Percentiles rank a stretch among this genome's conserved stretches.
Conservation (phyloP, 352 stramenopile genomes). For the Aphanomyces euteiches region DNA sequence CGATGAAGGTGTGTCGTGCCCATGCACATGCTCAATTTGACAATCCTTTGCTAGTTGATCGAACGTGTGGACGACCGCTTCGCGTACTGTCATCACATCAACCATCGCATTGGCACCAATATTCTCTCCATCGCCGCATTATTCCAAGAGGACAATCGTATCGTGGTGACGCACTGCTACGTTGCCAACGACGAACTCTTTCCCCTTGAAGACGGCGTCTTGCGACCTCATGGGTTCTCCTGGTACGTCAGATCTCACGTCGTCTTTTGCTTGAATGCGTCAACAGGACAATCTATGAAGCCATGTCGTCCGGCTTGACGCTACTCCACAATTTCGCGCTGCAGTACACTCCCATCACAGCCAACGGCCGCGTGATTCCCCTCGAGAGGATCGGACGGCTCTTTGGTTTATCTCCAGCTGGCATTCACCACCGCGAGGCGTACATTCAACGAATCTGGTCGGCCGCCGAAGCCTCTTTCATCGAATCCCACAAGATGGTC, state of each 20-base stretch:
- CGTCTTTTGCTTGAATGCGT: background rate
- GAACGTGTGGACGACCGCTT: background rate
- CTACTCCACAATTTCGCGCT: background rate
- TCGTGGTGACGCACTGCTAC: background rate
- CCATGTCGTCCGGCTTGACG: background rate
- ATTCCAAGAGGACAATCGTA: background rate
- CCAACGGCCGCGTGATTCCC: background rate
- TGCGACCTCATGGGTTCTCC: background rate
- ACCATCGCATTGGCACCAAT: background rate
- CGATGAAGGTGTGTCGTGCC: too few relatives aligned
- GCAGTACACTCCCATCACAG: background rate
- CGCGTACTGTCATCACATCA: background rate
- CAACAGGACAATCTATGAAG: background rate
- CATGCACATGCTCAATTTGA: background rate
- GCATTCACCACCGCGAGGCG: background rate
- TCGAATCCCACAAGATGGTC: background rate
- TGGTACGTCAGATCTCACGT: background rate
- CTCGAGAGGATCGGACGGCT: background rate
- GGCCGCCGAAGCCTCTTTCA: background rate
- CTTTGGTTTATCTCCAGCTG: background rate
- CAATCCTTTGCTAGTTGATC: background rate
- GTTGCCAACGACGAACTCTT: background rate
- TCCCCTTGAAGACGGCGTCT: background rate
- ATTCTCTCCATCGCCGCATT: background rate
- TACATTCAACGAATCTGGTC: background rate